phyloP scores from a whole-genome alignment of 2,329 filamentous ascomycete species.

The Fusarium sp. region DNA sequence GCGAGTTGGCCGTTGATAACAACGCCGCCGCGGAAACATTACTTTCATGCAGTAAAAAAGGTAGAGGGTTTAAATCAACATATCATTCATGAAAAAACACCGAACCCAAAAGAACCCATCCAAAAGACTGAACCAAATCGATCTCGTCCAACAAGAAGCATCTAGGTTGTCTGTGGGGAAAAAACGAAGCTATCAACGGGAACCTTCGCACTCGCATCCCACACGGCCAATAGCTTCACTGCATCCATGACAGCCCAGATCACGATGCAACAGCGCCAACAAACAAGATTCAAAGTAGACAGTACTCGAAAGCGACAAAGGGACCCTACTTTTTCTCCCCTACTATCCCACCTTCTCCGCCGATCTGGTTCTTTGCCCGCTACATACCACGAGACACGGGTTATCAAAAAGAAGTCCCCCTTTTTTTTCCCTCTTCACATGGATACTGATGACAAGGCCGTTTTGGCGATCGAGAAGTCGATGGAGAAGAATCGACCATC shows the following conservation, averaged over 20 bases:
- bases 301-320: constrained; percentile 24
- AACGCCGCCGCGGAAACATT: neutral
- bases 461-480: constrained; percentile 25
- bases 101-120: neutral
- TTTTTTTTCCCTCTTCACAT: neutral
- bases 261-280: constrained; percentile 23
- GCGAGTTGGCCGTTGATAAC: constrained; percentile 12
- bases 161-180: neutral
- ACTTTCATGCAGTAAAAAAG: constrained; percentile 1
- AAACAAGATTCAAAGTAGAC: constrained; percentile 13
- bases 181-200: neutral
- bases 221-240: constrained; percentile 17
- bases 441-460: constrained; percentile 15
- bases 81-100: neutral
- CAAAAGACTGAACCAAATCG: too few relatives aligned
- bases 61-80: neutral
- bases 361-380: constrained; percentile 15
- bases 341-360: constrained; percentile 11
- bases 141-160: neutral
- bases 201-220: neutral
- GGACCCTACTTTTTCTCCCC: constrained; percentile 14
- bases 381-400: constrained; percentile 6
- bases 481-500: constrained; percentile 17
- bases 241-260: constrained; percentile 20
- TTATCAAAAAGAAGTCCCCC: neutral